Conservation (phyloP, 129 eudicot species). For the Heracleum sosnowskyi region DNA sequence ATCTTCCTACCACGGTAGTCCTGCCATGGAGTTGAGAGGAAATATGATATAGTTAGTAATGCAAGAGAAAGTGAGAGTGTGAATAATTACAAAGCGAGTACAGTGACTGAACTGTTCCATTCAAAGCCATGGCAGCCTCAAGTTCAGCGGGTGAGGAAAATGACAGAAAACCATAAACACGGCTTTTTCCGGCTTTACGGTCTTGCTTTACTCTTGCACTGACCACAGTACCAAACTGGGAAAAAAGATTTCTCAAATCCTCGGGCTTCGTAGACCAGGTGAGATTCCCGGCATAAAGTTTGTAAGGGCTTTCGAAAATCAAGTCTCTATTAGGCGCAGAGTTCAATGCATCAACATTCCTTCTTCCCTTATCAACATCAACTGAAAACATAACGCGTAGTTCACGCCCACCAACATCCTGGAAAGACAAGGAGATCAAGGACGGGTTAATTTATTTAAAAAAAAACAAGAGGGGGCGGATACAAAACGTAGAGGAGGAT, state of each 20-base stretch:
- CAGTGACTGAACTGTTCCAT: slow-evolving; percentile 32
- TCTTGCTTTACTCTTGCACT: slow-evolving; percentile 42
- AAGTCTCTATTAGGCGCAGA: slow-evolving; percentile 27
- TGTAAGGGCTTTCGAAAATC: slow-evolving; percentile 37
- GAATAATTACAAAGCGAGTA: not conserved
- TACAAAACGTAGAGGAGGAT: not conserved
- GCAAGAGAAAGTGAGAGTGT: not conserved
- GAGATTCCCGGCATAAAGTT: slow-evolving; percentile 42
- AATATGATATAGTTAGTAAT: not conserved
- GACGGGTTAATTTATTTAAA: not conserved
- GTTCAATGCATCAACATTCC: slow-evolving; percentile 23
- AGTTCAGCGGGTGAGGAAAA: slow-evolving; percentile 36
- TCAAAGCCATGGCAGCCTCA: slow-evolving; percentile 38
- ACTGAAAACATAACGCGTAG: slow-evolving; percentile 37
- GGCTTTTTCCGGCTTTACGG: slow-evolving; percentile 39
- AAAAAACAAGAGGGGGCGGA: not conserved
- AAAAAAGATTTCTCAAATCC: slow-evolving; percentile 34
- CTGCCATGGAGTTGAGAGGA: slow-evolving; percentile 18
- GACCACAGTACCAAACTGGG: slow-evolving; percentile 37
- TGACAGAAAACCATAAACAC: slow-evolving; percentile 43
- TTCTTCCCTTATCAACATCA: slow-evolving; percentile 25
- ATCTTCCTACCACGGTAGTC: slow-evolving; percentile 34
- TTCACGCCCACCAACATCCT: slow-evolving; percentile 51
- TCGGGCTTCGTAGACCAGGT: slow-evolving; percentile 41
- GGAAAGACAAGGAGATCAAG: not conserved